Conservation (phyloP, 768 basidiomycete genomes). For the Mycena galopus region DNA sequence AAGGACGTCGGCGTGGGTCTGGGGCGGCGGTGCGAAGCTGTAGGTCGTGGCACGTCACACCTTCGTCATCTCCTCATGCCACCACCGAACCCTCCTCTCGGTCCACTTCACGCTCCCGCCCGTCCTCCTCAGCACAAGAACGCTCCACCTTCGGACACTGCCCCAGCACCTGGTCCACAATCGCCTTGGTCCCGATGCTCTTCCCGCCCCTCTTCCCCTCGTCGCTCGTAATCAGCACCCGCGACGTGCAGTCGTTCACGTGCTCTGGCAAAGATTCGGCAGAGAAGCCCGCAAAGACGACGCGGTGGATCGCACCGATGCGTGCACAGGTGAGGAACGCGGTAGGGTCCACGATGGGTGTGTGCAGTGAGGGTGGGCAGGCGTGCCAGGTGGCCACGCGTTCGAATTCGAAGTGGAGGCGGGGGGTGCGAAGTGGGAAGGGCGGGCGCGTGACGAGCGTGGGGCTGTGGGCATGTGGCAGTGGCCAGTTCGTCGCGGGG, state of each 20-base stretch:
- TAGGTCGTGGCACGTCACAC: too few species aligned
- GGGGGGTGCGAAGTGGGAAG: too few species aligned
- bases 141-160: slow-evolving; percentile 90
- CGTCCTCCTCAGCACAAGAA: slow-evolving; percentile 89
- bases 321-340: slow-evolving; percentile 98
- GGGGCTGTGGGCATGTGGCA: too few species aligned
- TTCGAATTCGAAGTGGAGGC: too few species aligned
- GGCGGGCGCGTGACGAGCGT: too few species aligned
- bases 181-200: slow-evolving; percentile 92
- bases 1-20: too few species aligned
- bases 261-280: slow-evolving; percentile 95
- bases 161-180: slow-evolving; percentile 92
- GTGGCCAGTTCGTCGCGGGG: too few species aligned
- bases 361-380: too few species aligned
- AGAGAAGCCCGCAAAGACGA: slow-evolving; percentile 97
- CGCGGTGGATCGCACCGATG: slow-evolving; percentile 96
- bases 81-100: slow-evolving; percentile 92
- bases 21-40: too few species aligned
- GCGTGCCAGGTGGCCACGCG: too few species aligned
- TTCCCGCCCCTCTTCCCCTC: slow-evolving; percentile 96
- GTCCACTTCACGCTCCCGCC: slow-evolving; percentile 87
- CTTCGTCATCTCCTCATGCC: slow-evolving; percentile 91
- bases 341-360: too few species aligned
- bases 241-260: slow-evolving; percentile 87
- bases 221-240: slow-evolving; percentile 95